phyloP scores from a whole-genome alignment of 1,139 yeast species.

The Spathaspora sp. region DNA sequence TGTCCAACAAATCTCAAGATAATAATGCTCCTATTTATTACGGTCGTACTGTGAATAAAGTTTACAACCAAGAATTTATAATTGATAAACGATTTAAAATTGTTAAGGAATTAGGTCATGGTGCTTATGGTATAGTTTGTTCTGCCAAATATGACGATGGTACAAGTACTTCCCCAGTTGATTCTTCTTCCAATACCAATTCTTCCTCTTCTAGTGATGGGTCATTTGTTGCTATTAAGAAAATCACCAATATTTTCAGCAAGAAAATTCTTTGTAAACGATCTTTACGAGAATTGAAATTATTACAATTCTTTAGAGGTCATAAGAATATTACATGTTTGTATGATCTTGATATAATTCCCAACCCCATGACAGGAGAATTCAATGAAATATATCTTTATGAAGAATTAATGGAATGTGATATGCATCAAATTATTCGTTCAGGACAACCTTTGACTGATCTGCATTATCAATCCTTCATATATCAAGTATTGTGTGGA shows the following conservation, averaged over 20 bases:
- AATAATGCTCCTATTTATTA: slow-evolving; percentile 17
- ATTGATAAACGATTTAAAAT: slow-evolving; percentile 83
- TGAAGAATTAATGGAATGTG: slow-evolving; percentile 97
- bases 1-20: neutral
- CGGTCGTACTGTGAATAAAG: slow-evolving; percentile 50
- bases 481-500: slow-evolving; percentile 91
- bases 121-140: slow-evolving; percentile 96
- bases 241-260: slow-evolving; percentile 87
- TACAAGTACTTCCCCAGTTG: slow-evolving; percentile 19
- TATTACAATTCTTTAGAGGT: slow-evolving; percentile 87
- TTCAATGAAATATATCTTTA: slow-evolving; percentile 91
- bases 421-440: slow-evolving; percentile 93
- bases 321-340: slow-evolving; percentile 91
- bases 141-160: slow-evolving; percentile 87
- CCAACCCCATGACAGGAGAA: slow-evolving; percentile 62
- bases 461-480: slow-evolving; percentile 89
- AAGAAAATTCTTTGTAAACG: slow-evolving; percentile 87
- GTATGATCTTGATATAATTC: slow-evolving; percentile 89
- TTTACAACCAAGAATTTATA: slow-evolving; percentile 85
- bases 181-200: neutral
- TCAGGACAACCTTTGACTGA: slow-evolving; percentile 94
- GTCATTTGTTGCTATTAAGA: slow-evolving; percentile 80
- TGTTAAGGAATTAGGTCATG: slow-evolving; percentile 91
- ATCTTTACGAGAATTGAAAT: slow-evolving; percentile 83
- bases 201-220: slow-evolving; percentile 23